These are phyloP conservation scores for Abortiporus biennis DNA, from an alignment of 1,284 basidiomycete genomes.

Conservation along the genomic window DNA sequence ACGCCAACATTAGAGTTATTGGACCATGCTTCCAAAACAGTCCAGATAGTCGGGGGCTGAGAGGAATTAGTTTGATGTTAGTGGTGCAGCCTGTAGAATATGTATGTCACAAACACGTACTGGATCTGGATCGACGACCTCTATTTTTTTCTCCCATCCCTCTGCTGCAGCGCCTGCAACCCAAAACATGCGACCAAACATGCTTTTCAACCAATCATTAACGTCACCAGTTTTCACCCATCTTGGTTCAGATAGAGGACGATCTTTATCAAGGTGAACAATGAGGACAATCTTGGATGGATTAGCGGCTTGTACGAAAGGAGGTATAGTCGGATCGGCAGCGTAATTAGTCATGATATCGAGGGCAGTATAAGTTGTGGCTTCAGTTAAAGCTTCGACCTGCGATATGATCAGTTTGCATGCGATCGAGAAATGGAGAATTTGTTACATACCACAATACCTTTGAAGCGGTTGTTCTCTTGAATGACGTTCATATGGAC, in stretches of 20 bases:
- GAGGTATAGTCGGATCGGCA: conserved; percentile 58
- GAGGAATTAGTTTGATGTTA: too few relatives aligned
- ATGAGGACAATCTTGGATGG: conserved; percentile 50
- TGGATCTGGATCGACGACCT: conserved; percentile 91
- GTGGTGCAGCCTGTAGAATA: conserved; percentile 6
- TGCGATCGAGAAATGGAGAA: conserved; percentile 7
- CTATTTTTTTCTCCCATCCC: conserved; percentile 91
- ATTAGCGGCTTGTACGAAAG: conserved; percentile 48
- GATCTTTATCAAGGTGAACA: conserved; percentile 77
- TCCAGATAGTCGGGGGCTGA: conserved; percentile 87
- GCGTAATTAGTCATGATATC: conserved; percentile 39
- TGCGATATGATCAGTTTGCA: conserved; percentile 23
- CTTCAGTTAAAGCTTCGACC: conserved; percentile 75
- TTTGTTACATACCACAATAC: conserved; percentile 69
- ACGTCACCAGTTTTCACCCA: conserved; percentile 95
- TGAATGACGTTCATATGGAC: conserved; percentile 59
- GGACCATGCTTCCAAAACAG: conserved; percentile 85
- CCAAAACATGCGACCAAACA: conserved; percentile 82
- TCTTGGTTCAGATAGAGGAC: conserved; percentile 88
- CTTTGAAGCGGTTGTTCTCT: conserved; percentile 56
- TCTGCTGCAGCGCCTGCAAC: conserved; percentile 63
- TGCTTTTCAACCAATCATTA: conserved; percentile 87
- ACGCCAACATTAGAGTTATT: conserved; percentile 72
- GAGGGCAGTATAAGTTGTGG: conserved; percentile 62
- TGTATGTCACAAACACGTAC: too few relatives aligned